Evolutionary conservation across 1,284 basidiomycete species (phyloP).

Genomic region (Vanrija sp.): DNA sequence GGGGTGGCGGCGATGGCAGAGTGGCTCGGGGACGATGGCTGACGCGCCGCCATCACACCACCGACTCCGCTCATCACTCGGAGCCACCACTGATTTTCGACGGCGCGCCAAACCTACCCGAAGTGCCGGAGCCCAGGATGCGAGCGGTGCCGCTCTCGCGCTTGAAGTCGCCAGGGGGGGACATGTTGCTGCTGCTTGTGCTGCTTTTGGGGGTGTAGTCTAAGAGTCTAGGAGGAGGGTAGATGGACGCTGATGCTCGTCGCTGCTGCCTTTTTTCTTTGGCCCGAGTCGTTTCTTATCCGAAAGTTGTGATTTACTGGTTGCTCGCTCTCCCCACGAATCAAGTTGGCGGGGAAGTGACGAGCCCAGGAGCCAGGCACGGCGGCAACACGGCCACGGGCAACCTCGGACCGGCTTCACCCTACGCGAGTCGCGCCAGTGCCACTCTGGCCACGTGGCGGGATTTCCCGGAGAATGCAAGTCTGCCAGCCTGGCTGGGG

Average conservation of each 20-base stretch:
- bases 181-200: conserved; percentile 26
- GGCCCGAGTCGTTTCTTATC: neutral
- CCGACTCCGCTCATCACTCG: too few species aligned
- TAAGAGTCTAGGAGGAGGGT: neutral
- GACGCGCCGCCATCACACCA: too few species aligned
- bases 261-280: neutral
- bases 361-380: neutral
- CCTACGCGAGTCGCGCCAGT: too few species aligned
- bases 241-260: neutral
- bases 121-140: conserved; percentile 85
- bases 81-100: too few species aligned
- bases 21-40: too few species aligned
- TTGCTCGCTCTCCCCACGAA: too few species aligned
- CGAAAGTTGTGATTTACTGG: neutral
- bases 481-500: neutral
- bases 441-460: conserved; percentile 7
- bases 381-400: neutral
- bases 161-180: conserved; percentile 43
- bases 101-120: conserved; percentile 57
- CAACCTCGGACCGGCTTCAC: neutral
- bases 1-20: too few species aligned
- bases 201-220: neutral
- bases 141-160: conserved; percentile 83
- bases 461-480: conserved; percentile 6
- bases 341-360: too few species aligned